Evolutionary conservation across 1,284 basidiomycete species (phyloP).

Genomic region (Leccinum subspadiceum): DNA sequence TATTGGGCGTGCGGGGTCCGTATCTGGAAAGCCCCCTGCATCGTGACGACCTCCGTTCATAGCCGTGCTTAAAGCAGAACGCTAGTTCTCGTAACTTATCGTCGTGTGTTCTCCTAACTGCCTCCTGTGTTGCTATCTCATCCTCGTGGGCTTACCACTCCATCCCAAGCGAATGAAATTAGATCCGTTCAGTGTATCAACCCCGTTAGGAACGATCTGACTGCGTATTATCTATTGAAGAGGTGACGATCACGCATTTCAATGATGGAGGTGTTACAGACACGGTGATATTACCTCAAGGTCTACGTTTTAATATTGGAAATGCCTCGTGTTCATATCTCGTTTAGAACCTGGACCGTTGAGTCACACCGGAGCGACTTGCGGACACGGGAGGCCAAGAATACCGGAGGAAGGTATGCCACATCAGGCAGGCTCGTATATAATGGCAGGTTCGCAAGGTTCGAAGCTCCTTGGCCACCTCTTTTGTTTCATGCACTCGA

Average conservation of each 20-base stretch:
- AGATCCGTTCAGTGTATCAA: constrained; percentile 13
- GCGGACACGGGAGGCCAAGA: constrained; percentile 13
- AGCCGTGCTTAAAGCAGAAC: constrained; percentile 48
- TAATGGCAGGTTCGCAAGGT: constrained; percentile 15
- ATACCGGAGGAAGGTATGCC: constrained; percentile 21
- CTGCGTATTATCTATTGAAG: constrained; percentile 25
- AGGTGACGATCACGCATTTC: constrained; percentile 36
- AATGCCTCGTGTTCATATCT: constrained; percentile 26
- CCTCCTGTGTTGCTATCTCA: constrained; percentile 32
- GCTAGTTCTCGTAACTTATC: constrained; percentile 31
- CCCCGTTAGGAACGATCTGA: constrained; percentile 29
- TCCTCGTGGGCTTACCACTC: constrained; percentile 29
- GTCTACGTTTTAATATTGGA: constrained; percentile 25
- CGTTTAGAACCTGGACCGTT: constrained; percentile 14
- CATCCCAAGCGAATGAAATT: constrained; percentile 21
- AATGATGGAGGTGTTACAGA: constrained; percentile 22
- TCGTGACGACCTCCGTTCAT: constrained; percentile 63
- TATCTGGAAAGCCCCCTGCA: constrained; percentile 43
- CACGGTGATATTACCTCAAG: constrained; percentile 35
- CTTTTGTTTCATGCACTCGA: constrained; percentile 26
- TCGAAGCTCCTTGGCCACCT: constrained; percentile 11
- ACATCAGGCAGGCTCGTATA: constrained; percentile 22
- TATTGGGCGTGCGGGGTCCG: constrained; percentile 60
- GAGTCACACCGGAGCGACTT: constrained; percentile 19
- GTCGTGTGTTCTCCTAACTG: constrained; percentile 25